These are phyloP conservation scores for Diaporthe sp. DNA, from an alignment of 2,329 filamentous ascomycete genomes.

Conservation along the genomic window DNA sequence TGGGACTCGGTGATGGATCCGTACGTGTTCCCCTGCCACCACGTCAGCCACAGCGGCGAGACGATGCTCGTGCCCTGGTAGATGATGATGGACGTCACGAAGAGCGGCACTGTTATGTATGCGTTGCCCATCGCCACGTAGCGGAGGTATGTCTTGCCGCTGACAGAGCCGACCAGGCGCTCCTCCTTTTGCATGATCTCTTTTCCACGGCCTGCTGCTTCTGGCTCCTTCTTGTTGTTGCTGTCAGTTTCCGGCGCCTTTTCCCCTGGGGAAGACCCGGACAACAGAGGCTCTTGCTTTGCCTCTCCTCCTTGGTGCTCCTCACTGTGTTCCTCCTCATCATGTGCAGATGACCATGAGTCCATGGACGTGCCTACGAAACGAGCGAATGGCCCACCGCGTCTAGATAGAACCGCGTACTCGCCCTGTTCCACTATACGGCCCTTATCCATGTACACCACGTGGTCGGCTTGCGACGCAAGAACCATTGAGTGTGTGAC, in stretches of 20 bases:
- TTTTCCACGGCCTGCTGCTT: constrained; percentile 53
- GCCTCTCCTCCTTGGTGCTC: constrained; percentile 51
- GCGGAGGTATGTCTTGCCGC: constrained; percentile 70
- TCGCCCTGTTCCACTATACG: constrained; percentile 73
- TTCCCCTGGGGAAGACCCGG: neutral
- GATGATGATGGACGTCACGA: constrained; percentile 65
- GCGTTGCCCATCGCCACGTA: constrained; percentile 68
- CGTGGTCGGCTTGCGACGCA: constrained; percentile 75
- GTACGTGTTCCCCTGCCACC: constrained; percentile 74
- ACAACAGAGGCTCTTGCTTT: neutral
- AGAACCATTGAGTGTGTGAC: constrained; percentile 62
- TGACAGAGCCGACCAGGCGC: constrained; percentile 60
- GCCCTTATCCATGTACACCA: constrained; percentile 78
- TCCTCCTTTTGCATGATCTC: constrained; percentile 77
- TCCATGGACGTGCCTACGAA: constrained; percentile 29
- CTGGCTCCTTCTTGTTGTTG: constrained; percentile 3
- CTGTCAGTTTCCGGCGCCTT: neutral
- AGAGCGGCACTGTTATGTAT: constrained; percentile 67
- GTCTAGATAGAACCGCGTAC: constrained; percentile 47
- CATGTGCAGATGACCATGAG: constrained; percentile 65
- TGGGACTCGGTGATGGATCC: constrained; percentile 51
- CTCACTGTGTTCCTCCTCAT: constrained; percentile 66
- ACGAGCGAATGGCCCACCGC: constrained; percentile 21
- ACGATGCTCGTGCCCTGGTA: constrained; percentile 74
- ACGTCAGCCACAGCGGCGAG: constrained; percentile 77